These are phyloP conservation scores for Dianthus caryophyllus DNA, from an alignment of 148 eudicot genomes.

Conservation along the genomic window DNA sequence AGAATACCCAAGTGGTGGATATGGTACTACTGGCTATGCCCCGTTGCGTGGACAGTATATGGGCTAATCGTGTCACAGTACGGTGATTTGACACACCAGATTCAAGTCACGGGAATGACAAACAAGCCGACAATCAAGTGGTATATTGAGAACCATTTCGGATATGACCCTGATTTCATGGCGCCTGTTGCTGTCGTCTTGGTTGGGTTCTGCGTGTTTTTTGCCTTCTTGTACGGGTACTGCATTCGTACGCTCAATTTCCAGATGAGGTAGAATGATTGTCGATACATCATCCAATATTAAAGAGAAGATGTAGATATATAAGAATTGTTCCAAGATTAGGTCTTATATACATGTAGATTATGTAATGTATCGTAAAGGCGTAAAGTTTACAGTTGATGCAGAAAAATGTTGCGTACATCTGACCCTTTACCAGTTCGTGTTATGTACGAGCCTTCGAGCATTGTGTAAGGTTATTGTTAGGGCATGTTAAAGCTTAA, in stretches of 20 bases:
- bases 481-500: slow-evolving; percentile 4
- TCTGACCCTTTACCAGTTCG: neutral
- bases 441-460: neutral
- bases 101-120: slow-evolving; percentile 42
- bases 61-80: slow-evolving; percentile 82
- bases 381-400: neutral
- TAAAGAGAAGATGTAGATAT: slow-evolving; percentile 3
- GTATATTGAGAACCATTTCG: slow-evolving; percentile 58
- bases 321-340: slow-evolving; percentile 4
- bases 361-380: neutral
- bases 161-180: slow-evolving; percentile 70
- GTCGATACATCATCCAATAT: neutral
- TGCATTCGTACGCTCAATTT: slow-evolving; percentile 82
- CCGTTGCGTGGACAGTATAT: slow-evolving; percentile 94
- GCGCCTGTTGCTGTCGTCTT: slow-evolving; percentile 75
- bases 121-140: slow-evolving; percentile 33
- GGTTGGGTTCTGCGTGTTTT: slow-evolving; percentile 69
- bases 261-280: slow-evolving; percentile 59
- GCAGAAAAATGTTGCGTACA: neutral
- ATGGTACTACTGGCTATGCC: slow-evolving; percentile 98
- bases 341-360: neutral
- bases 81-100: slow-evolving; percentile 50
- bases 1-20: slow-evolving; percentile 96
- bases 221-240: slow-evolving; percentile 86
- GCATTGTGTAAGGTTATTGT: slow-evolving; percentile 3